Evolutionary conservation across 2,329 filamentous ascomycete genomes (phyloP).

Genomic region (Exserohilum turcica): DNA sequence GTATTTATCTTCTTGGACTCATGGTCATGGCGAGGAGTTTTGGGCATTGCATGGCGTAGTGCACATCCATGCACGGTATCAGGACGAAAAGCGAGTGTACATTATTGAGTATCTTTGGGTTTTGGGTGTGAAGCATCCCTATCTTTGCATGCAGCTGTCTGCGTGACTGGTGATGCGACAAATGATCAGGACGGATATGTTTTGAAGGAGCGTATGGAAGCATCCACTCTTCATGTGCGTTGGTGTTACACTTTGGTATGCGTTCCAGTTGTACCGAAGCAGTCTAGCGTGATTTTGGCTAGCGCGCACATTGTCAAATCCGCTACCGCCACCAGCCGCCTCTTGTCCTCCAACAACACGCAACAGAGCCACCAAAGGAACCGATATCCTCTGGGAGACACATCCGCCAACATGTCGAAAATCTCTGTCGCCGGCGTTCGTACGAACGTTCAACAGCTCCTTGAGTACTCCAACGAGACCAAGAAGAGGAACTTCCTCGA

Average conservation of each 20-base stretch:
- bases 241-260: background rate
- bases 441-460: conserved; percentile 88
- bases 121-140: conserved; percentile 10
- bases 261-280: background rate
- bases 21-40: conserved; percentile 36
- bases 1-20: conserved; percentile 27
- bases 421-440: conserved; percentile 93
- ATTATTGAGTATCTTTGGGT: conserved; percentile 24
- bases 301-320: conserved; percentile 27
- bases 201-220: background rate
- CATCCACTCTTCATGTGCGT: background rate
- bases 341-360: conserved; percentile 35
- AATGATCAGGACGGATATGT: background rate
- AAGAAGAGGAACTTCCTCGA: conserved; percentile 99
- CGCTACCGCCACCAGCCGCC: conserved; percentile 16
- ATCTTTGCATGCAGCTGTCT: conserved; percentile 6
- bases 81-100: conserved; percentile 33
- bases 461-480: conserved; percentile 92
- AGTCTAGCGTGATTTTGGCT: conserved; percentile 18
- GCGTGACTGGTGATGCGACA: background rate
- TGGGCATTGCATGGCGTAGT: conserved; percentile 36
- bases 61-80: conserved; percentile 18
- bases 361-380: conserved; percentile 49
- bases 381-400: conserved; percentile 57
- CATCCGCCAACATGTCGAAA: conserved; percentile 70